Evolutionary conservation across 202 grass and related monocot species (phyloP), one percentile per base, ranked within the genome.

Genomic region (Dendrocalamus latiflorus): DNA sequence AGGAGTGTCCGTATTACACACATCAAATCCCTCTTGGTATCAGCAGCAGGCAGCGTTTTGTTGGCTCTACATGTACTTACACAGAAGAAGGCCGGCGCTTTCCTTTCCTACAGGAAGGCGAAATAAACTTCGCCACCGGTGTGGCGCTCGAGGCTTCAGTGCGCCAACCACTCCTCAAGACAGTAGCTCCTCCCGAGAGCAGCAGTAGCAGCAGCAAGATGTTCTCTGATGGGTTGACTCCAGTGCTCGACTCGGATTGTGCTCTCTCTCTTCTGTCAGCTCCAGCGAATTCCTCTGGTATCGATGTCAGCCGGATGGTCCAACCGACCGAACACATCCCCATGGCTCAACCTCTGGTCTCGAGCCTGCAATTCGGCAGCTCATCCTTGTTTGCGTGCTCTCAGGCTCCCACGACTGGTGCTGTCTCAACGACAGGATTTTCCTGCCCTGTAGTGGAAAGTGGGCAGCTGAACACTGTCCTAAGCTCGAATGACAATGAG

Each of bases 201-300:
- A 68, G 73, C 53, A 34, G 79, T 43, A 80, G 61, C 53, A 34
- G 79, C 50, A 80, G 61, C 47, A 92, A 90, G 88, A 84, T 92
- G 79, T 88, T 88, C 71, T 77, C 82, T 26, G 71, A 83, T 28
- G 74, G 89, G 34, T 55, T 91, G 83, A 86, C 84, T 20, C 92
- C 61, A 25, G 81, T 85, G 48, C 84, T 83, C 50, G 89, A 91
- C 62, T 97, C 94, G 26, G 93, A 96, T 53, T 94, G 97, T 94
- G 97, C 93, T 99, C 97, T 96, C 97, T 99, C 97, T 99, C 97
- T 96, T 99, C 97, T 99, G 97, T 99, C 97, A 99, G 92, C 93
- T 43, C 89, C 91, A 8, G 81, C 82, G 14, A 89, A 90, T 17
- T 83, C 91, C 33, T 93, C 92, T 1, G 79, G 60, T 12, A 80